phyloP scores from a whole-genome alignment of 2,329 filamentous ascomycete genomes.

The Aspergillus japonicus region DNA sequence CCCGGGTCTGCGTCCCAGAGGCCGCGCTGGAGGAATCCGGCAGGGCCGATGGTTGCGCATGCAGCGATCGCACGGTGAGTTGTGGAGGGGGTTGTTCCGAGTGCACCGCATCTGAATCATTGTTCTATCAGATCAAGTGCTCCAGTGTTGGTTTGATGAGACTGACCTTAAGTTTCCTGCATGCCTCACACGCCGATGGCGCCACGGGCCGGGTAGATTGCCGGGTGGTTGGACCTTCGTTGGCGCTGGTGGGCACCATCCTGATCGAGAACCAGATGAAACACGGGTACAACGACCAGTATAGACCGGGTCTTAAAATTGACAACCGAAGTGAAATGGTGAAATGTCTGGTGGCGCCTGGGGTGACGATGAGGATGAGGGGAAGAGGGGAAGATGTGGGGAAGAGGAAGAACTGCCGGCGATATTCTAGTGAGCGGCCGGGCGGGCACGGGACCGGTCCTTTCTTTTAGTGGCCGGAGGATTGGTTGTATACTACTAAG shows the following conservation, averaged over 20 bases:
- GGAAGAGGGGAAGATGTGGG: background rate
- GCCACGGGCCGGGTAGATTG: background rate
- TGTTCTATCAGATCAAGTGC: background rate
- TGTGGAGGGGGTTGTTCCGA: slow-evolving; percentile 3
- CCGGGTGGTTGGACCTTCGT: background rate
- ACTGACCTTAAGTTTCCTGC: slow-evolving; percentile 21
- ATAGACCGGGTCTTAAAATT: no score
- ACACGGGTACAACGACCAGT: no score
- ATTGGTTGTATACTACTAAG: background rate
- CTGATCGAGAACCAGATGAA: no score
- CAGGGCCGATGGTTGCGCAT: slow-evolving; percentile 24
- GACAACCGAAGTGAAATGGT: no score
- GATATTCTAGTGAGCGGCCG: background rate
- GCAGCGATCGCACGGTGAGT: slow-evolving; percentile 28
- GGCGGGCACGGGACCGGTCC: background rate
- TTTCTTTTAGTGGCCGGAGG: slow-evolving; percentile 12
- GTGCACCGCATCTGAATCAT: slow-evolving; percentile 27
- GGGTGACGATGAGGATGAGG: background rate
- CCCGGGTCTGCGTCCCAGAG: slow-evolving; percentile 27
- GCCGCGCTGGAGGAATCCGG: slow-evolving; percentile 24
- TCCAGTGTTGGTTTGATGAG: background rate
- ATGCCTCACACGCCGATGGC: slow-evolving; percentile 26
- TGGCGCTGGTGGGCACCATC: background rate
- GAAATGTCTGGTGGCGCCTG: background rate
- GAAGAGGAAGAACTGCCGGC: background rate